phyloP scores from a whole-genome alignment of 108 stramenopile genomes.

The Schizochytrium sp. region DNA sequence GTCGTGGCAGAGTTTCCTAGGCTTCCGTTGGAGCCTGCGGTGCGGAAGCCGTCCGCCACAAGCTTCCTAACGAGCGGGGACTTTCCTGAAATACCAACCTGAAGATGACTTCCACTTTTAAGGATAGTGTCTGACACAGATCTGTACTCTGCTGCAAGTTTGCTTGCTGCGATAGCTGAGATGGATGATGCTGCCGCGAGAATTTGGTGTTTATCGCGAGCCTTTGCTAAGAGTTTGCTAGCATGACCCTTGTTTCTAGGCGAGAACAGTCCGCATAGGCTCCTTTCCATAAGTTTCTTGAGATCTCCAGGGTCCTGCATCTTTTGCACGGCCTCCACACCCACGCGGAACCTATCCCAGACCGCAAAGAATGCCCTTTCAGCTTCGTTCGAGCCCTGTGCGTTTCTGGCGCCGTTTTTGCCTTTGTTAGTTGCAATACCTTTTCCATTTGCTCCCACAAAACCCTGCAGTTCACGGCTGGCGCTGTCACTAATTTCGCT shows the following conservation, averaged over 20 bases:
- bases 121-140: neutral
- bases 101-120: constrained; percentile 11
- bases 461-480: no score
- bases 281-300: neutral
- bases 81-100: neutral
- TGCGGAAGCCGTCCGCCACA: neutral
- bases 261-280: constrained; percentile 16
- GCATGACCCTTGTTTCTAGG: constrained; percentile 41
- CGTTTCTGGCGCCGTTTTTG: no score
- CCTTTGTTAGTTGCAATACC: no score
- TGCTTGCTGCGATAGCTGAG: constrained; percentile 7
- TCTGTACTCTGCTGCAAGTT: constrained; percentile 15
- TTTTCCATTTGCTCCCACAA: no score
- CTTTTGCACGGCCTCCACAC: constrained; percentile 21
- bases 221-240: constrained; percentile 29
- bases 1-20: no score
- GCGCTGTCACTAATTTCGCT: no score
- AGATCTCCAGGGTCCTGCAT: constrained; percentile 18
- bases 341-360: neutral
- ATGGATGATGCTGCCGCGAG: constrained; percentile 15
- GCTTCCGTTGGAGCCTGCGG: neutral
- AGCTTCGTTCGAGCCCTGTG: neutral
- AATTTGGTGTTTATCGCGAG: constrained; percentile 25
- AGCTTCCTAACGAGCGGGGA: constrained; percentile 30
- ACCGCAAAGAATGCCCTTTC: neutral